Evolutionary conservation across 257 asterid genomes (phyloP), one percentile per base, ranked within the genome.

Genomic region (Ballota nigra): DNA sequence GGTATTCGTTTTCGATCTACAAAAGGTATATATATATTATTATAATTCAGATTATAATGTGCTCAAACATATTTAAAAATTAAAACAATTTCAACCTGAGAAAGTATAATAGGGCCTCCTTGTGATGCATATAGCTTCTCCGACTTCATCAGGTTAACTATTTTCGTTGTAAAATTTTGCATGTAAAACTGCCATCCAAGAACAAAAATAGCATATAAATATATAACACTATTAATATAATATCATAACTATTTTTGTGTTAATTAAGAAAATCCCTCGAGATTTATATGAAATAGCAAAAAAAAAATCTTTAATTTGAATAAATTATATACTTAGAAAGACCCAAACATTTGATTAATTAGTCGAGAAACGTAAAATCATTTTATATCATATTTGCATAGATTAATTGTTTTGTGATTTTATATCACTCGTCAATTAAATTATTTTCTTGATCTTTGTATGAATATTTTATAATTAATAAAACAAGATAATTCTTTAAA

Each of bases 1-100:
- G 91, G 77, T 93, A 93, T 73, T 93, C 98, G 8, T 93, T 93
- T 77, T 93, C 98, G 34, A 91, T 91, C 98, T 93, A 83, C 71
- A 75, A 20, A 34, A 52, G 8, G 9, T 34, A 18, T 15, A 55
- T 22, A 53, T 7, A 53, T 55, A 38, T 15, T 12, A 2, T 9
- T 23, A 20, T 68, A 26, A 26, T 26, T 23, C 15, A 1, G 22
- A 34, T 22, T 16, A 36, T 55, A 55, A 20, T 23, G 22, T n/a
- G 28, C 47, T 8, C n/a, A 29, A 20, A 69, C 26, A 7, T 19
- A 18, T 20, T 19, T 7, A n/a, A 28, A 16, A 28, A 57, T 24
- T 5, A 31, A 33, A 12, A 8, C 9, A 7, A 33, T 34, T 19
- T 8, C 0, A 55, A 93, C 98, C 96, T 93, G 98, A 19, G 94